Percentiles rank a stretch among this genome's conserved stretches.
Conservation (phyloP, 805 yeast genomes). For the Babjeviella inositovora region DNA sequence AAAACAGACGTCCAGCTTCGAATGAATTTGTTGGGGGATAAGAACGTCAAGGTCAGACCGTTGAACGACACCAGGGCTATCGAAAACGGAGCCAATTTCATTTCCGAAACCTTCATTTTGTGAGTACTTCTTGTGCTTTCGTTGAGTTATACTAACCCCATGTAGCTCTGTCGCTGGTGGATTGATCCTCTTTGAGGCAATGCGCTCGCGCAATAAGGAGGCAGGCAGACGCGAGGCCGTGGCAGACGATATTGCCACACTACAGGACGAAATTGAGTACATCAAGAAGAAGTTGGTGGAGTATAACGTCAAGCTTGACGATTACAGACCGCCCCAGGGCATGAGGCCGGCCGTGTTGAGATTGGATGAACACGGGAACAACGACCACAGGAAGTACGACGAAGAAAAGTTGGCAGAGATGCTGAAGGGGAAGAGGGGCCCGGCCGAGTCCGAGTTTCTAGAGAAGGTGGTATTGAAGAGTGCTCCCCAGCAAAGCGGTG, state of each 20-base stretch:
- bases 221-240: slow-evolving; percentile 42
- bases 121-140: slow-evolving; percentile 3
- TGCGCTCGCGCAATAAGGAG: slow-evolving; percentile 52
- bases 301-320: slow-evolving; percentile 23
- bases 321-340: slow-evolving; percentile 29
- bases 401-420: too few relatives aligned
- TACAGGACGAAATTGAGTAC: slow-evolving; percentile 56
- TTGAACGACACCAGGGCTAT: slow-evolving; percentile 71
- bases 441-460: too few relatives aligned
- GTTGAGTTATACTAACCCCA: neutral
- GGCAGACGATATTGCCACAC: slow-evolving; percentile 52
- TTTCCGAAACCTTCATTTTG: slow-evolving; percentile 66
- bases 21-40: slow-evolving; percentile 39
- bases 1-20: slow-evolving; percentile 46
- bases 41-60: slow-evolving; percentile 46
- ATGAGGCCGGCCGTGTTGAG: slow-evolving; percentile 26
- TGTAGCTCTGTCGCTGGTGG: slow-evolving; percentile 56
- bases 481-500: too few relatives aligned
- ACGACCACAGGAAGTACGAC: too few relatives aligned
- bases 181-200: slow-evolving; percentile 54
- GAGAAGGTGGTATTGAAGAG: too few relatives aligned
- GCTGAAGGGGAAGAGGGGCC: too few relatives aligned
- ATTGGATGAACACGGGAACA: slow-evolving; percentile 8
- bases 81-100: slow-evolving; percentile 65
- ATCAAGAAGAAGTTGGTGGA: slow-evolving; percentile 30